These are phyloP conservation scores for Cystobasidium sp. DNA, from an alignment of 1,284 basidiomycete species.

Conservation along the genomic window DNA sequence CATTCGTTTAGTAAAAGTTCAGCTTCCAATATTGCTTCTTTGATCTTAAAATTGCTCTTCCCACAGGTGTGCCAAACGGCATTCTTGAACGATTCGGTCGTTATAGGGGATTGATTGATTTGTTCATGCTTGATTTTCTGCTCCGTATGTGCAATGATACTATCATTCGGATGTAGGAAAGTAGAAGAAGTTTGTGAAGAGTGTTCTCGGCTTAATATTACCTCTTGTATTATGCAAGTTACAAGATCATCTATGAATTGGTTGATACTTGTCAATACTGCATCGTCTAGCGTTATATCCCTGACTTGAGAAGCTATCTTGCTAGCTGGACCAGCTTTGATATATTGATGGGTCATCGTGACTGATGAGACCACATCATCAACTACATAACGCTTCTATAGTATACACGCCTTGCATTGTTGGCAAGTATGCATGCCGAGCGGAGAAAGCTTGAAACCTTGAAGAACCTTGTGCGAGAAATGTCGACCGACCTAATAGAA, in stretches of 20 bases:
- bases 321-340: conserved; percentile 9
- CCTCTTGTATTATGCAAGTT: background rate
- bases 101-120: conserved; percentile 7
- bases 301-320: conserved; percentile 19
- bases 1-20: conserved; percentile 15
- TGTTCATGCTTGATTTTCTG: background rate
- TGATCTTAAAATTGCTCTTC: background rate
- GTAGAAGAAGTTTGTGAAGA: background rate
- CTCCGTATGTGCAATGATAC: no score
- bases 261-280: conserved; percentile 6
- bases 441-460: no score
- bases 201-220: background rate
- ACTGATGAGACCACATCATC: no score
- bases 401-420: background rate
- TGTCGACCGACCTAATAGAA: no score
- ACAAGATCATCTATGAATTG: conserved; percentile 11
- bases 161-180: background rate
- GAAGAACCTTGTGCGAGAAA: no score
- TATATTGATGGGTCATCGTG: background rate
- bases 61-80: background rate
- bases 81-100: conserved; percentile 12
- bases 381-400: background rate
- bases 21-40: conserved; percentile 31
- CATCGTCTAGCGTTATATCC: conserved; percentile 7
- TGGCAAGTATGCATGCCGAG: background rate